Base-by-base conservation (phyloP, 306 rosid genomes). In the Adenanthera pavonina region DNA sequence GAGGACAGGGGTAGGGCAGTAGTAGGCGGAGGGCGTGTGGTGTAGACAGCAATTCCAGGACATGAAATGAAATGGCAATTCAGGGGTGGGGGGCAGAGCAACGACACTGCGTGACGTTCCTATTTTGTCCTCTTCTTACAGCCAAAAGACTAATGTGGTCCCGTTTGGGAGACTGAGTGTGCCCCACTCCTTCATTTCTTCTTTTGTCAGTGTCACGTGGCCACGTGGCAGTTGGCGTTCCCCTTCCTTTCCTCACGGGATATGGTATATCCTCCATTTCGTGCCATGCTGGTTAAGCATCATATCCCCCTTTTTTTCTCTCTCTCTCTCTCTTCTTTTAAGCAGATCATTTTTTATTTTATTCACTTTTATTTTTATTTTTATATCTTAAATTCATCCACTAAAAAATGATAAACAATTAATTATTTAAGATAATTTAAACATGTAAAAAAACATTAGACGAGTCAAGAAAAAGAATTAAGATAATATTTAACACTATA, bases 281-380 rank as follows among this genome's bases (percentile, higher is more conserved):
- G 64, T 72, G 77, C 41, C 34, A 51, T 17, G 30, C 20, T 35
- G 64, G 64, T 25, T 51, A 72, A 52, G 77, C 65, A 52, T 52
- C 65, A 2, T 6, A 17, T 5, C 0, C 41, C 57, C 5, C 1
- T 14, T 3, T 47, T 14, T 30, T 33, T 5, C 8, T 53, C 7
- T 53, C 2, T 7, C 1, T 16, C 5, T 13, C n/a, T 19, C n/a
- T 3, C 17, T 51, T 4, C 46, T 9, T 5, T 6, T 1, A 6
- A 6, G 8, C 30, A 25, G 30, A 25, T 25, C 0, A 25, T 25
- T 25, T 25, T 25, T 25, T 25, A 25, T 25, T 25, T 25, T 25
- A 25, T 25, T 25, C 30, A 25, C 30, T 25, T 25, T 25, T 25
- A 25, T 25, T 25, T 25, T 25, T 25, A 25, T 25, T 25, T 25